A percentile compares a stretch with the other conserved stretches of the same genome.
These are phyloP conservation scores for Russula foetens DNA, from an alignment of 768 basidiomycete species.

Conservation along the genomic window DNA sequence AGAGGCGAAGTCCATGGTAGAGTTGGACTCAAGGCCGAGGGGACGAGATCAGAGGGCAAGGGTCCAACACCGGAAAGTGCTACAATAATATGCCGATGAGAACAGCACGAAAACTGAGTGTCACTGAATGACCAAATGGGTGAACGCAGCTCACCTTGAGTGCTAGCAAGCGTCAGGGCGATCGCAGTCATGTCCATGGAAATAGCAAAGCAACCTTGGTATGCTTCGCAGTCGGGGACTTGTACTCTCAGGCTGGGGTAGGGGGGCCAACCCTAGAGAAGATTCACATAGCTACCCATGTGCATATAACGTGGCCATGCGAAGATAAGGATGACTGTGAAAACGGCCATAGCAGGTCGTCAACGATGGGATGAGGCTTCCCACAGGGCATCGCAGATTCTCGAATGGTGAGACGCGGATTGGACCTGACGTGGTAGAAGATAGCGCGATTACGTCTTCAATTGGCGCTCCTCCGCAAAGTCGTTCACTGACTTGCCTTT, in stretches of 20 bases:
- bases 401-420: neutral
- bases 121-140: neutral
- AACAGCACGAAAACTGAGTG: neutral
- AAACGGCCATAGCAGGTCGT: neutral
- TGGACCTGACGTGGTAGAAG: neutral
- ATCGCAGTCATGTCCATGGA: neutral
- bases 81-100: neutral
- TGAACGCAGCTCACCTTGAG: neutral
- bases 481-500: neutral
- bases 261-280: conserved; percentile 2
- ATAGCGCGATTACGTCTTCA: neutral
- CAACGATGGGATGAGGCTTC: conserved; percentile 5
- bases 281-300: neutral
- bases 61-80: neutral
- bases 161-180: neutral
- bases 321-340: neutral
- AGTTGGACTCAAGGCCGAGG: neutral
- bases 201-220: neutral
- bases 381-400: conserved; percentile 7
- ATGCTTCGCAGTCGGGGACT: neutral
- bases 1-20: neutral
- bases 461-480: neutral
- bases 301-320: conserved; percentile 12
- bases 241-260: neutral
- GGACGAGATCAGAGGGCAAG: neutral